Evolutionary conservation across 2,329 filamentous ascomycete genomes (phyloP).

Genomic region (Chaetomium strumarium): DNA sequence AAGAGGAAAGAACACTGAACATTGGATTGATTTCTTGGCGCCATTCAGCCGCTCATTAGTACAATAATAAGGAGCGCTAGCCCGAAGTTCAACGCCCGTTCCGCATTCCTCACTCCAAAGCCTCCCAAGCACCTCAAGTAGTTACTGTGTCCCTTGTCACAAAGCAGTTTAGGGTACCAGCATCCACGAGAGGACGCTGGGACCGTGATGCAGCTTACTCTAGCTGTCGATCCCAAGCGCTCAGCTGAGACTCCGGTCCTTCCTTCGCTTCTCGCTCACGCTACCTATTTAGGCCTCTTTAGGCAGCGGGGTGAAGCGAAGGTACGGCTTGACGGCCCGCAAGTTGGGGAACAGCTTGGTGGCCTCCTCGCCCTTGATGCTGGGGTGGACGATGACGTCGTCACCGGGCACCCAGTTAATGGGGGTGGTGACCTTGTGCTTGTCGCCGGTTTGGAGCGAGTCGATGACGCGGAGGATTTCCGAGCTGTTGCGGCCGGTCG

Average conservation of each 20-base stretch:
- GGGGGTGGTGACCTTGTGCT: slow-evolving; percentile 80
- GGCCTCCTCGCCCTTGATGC: slow-evolving; percentile 76
- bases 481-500: slow-evolving; percentile 75
- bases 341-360: slow-evolving; percentile 80
- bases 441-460: slow-evolving; percentile 77
- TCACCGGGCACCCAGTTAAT: slow-evolving; percentile 88
- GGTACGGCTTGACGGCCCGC: slow-evolving; percentile 63
- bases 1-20: too few relatives aligned
- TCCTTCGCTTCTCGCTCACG: not conserved
- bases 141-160: not conserved
- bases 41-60: too few relatives aligned
- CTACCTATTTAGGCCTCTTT: slow-evolving; percentile 40
- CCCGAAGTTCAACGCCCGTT: not conserved
- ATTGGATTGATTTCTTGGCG: too few relatives aligned
- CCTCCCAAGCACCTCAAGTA: not conserved
- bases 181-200: too few relatives aligned
- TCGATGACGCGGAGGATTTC: slow-evolving; percentile 76
- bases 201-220: too few relatives aligned
- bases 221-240: too few relatives aligned
- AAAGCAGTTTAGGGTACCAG: not conserved
- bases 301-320: slow-evolving; percentile 64
- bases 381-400: slow-evolving; percentile 86
- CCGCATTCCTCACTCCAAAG: not conserved
- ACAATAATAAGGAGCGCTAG: not conserved
- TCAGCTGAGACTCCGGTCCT: not conserved